Evolutionary conservation across 495 filamentous ascomycete species (phyloP).

Genomic region (Talaromyces adpressus): DNA sequence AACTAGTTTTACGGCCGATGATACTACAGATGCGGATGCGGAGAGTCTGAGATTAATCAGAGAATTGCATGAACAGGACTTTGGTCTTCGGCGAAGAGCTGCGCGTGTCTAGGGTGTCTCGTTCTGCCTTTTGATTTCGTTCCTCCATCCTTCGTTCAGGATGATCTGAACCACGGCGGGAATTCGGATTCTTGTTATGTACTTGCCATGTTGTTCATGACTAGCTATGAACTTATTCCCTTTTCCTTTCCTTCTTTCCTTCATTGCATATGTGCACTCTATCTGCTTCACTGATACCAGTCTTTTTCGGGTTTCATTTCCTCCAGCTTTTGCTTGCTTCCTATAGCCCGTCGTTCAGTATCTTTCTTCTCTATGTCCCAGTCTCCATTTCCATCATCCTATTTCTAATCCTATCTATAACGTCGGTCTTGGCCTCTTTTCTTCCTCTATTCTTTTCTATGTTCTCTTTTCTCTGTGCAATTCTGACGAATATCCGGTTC

Average conservation of each 20-base stretch:
- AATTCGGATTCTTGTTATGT: neutral
- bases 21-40: conserved; percentile 37
- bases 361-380: neutral
- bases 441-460: neutral
- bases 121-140: neutral
- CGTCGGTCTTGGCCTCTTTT: neutral
- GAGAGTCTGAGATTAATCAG: conserved; percentile 50
- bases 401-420: neutral
- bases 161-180: neutral
- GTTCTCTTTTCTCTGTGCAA: neutral
- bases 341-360: neutral
- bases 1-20: conserved; percentile 6
- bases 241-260: neutral
- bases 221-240: neutral
- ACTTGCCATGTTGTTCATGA: neutral
- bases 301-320: neutral
- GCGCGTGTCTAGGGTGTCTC: conserved; percentile 15
- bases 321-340: neutral
- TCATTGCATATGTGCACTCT: neutral
- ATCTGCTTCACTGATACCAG: neutral
- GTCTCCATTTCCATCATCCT: neutral
- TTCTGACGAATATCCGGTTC: neutral
- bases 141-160: neutral
- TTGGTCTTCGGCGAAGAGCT: conserved; percentile 46
- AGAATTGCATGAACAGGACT: conserved; percentile 52